These are phyloP conservation scores for Narthecium ossifragum DNA, from an alignment of 106 monocot species.

Conservation along the genomic window DNA sequence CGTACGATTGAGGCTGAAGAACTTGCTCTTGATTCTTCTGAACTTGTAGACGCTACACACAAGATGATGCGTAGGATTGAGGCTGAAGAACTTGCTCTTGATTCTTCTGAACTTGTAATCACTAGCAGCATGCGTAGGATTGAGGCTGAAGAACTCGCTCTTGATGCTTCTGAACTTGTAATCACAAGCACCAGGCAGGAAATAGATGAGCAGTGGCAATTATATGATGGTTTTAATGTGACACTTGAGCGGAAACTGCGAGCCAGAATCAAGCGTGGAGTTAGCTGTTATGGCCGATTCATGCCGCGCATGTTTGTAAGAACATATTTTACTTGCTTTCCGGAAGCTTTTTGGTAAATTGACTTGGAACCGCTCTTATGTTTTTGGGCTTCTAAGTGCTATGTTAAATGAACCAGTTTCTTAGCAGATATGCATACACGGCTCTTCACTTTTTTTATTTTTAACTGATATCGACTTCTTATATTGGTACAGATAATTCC, in stretches of 20 bases:
- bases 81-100: slow-evolving; percentile 81
- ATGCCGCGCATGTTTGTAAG: slow-evolving; percentile 98
- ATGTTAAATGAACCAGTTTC: too few species aligned
- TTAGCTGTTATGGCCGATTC: slow-evolving; percentile 83
- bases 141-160: slow-evolving; percentile 87
- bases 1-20: slow-evolving; percentile 96
- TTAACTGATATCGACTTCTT: too few species aligned
- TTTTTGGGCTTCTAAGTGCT: too few species aligned
- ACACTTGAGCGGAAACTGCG: slow-evolving; percentile 75
- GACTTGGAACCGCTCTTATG: too few species aligned
- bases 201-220: slow-evolving; percentile 88
- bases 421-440: background rate
- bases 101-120: too few species aligned
- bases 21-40: slow-evolving; percentile 73
- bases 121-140: too few species aligned
- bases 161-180: slow-evolving; percentile 87
- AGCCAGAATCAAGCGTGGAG: slow-evolving; percentile 93
- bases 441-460: background rate
- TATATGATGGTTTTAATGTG: slow-evolving; percentile 97
- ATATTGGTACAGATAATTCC: slow-evolving; percentile 58
- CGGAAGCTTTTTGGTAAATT: too few species aligned
- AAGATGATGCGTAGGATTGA: slow-evolving; percentile 96
- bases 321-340: slow-evolving; percentile 16
- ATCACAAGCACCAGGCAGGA: slow-evolving; percentile 94
- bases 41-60: too few species aligned